Evolutionary conservation across 1,284 basidiomycete genomes (phyloP), one percentile per base, ranked within the genome.

Genomic region (Cerioporus squamosus): DNA sequence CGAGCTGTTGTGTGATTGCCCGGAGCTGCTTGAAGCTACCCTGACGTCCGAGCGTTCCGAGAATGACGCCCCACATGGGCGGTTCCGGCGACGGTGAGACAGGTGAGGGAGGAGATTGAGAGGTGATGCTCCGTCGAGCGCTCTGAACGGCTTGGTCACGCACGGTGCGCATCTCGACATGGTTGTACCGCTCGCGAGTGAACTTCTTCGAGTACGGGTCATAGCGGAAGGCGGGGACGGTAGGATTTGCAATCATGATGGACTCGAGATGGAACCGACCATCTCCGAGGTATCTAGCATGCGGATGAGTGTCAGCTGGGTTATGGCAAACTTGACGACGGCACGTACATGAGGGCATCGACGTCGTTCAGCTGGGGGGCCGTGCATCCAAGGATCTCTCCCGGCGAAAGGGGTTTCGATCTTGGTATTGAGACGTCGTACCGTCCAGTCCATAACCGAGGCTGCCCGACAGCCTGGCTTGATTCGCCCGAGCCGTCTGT

Each of bases 181-280:
- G 95, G 69, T 96, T 85, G 70, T 99, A 99, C 5, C 87, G 81
- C 72, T 99, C 97, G 62, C 94, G 79, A 5, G 97, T 98, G 57
- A 99, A 83, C 69, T 96, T 96, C 74, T 99, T 99, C 31, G 94
- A 95, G 74, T 99, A 99, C 5, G 97, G 97, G 70, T 99, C 97
- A 75, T 98, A 99, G 29, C 97, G 87, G 80, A 98, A 99, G 0
- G 97, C 96, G 12, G 97, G 95, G 22, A 98, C 85, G n/a, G 83
- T 77, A 0, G 97, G 97, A 73, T 99, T 99, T 29, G 95, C 95
- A 60, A 99, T 98, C 97, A 99, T 99, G 72, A 98, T 96, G 14
- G 93, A 93, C 75, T 99, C 97, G 17, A 99, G 84, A 72, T 99
- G 97, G 79, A 99, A 99, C 14, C 97, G 88, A 18, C 97, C 97